phyloP scores from a whole-genome alignment of 306 rosid genomes.

The Cercis canadensis region DNA sequence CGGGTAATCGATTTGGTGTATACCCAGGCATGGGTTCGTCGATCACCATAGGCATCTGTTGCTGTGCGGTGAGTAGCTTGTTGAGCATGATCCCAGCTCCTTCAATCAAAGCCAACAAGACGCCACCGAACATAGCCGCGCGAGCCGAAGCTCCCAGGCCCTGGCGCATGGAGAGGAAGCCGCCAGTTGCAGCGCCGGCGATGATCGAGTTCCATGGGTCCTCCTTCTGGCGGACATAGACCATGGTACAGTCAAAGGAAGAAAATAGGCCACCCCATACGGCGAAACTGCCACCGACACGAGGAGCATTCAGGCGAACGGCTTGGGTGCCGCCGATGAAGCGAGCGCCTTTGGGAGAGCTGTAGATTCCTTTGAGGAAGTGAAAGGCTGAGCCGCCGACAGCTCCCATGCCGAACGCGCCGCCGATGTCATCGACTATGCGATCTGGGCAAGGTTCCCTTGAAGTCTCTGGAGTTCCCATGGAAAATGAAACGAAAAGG shows the following conservation, averaged over 20 bases:
- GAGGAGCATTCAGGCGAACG: conserved; percentile 71
- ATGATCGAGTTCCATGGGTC: conserved; percentile 87
- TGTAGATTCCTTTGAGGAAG: conserved; percentile 69
- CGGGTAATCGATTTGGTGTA: conserved; percentile 35
- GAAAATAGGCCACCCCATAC: conserved; percentile 86
- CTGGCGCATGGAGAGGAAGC: conserved; percentile 79
- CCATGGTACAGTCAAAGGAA: conserved; percentile 75
- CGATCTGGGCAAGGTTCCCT: conserved; percentile 87
- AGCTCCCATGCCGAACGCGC: conserved; percentile 84
- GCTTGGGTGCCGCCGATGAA: conserved; percentile 72
- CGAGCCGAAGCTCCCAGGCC: conserved; percentile 63
- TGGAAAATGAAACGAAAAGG: background rate
- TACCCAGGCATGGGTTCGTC: conserved; percentile 55
- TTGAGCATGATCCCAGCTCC: conserved; percentile 81
- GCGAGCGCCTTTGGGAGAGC: conserved; percentile 68
- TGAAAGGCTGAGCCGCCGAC: conserved; percentile 81
- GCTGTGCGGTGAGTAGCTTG: conserved; percentile 56
- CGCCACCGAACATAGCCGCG: conserved; percentile 66
- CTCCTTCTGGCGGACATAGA: conserved; percentile 73
- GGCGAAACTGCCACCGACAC: conserved; percentile 79
- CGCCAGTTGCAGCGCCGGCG: conserved; percentile 86
- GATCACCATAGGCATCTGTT: conserved; percentile 52
- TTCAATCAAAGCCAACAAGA: conserved; percentile 67
- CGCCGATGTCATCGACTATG: conserved; percentile 72
- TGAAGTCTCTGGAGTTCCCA: conserved; percentile 81